These are phyloP conservation scores for Pseudogymnoascus sp. DNA, from an alignment of 2,329 filamentous ascomycete species.

Conservation along the genomic window DNA sequence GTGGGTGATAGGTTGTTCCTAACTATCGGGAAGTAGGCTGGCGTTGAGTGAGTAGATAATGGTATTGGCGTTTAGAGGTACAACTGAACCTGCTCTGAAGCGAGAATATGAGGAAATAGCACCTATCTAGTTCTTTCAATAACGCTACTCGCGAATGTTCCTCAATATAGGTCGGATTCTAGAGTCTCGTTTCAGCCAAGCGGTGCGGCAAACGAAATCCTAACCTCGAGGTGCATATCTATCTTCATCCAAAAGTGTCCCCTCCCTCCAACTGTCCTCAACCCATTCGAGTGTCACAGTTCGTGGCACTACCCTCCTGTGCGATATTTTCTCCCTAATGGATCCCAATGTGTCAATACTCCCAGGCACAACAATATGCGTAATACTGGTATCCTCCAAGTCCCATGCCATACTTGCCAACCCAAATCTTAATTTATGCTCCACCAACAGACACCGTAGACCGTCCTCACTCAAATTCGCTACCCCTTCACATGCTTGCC, in stretches of 20 bases:
- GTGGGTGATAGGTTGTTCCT: slow-evolving; percentile 84
- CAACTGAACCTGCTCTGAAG: not conserved
- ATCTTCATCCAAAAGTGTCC: slow-evolving; percentile 74
- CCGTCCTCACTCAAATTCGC: slow-evolving; percentile 16
- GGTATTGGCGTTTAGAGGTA: not conserved
- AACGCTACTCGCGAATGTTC: not conserved
- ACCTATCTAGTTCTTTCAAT: not conserved
- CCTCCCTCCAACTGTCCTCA: slow-evolving; percentile 68
- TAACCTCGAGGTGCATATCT: slow-evolving; percentile 31
- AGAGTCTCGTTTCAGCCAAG: not conserved
- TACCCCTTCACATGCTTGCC: slow-evolving; percentile 21
- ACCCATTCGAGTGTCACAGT: slow-evolving; percentile 67
- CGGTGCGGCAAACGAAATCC: not conserved
- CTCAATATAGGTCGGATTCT: not conserved
- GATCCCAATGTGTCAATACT: not conserved
- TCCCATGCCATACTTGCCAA: slow-evolving; percentile 49
- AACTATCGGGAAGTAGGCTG: slow-evolving; percentile 67
- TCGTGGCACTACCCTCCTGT: slow-evolving; percentile 48
- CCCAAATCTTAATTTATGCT: slow-evolving; percentile 58
- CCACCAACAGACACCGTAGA: slow-evolving; percentile 37
- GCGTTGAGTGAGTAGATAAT: not conserved
- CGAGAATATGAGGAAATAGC: not conserved
- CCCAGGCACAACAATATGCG: slow-evolving; percentile 61
- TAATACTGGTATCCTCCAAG: slow-evolving; percentile 46
- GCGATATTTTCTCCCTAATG: slow-evolving; percentile 39